Evolutionary conservation across 495 filamentous ascomycete species (phyloP), one percentile per base, ranked within the genome.

Genomic region (Cudoniella acicularis): DNA sequence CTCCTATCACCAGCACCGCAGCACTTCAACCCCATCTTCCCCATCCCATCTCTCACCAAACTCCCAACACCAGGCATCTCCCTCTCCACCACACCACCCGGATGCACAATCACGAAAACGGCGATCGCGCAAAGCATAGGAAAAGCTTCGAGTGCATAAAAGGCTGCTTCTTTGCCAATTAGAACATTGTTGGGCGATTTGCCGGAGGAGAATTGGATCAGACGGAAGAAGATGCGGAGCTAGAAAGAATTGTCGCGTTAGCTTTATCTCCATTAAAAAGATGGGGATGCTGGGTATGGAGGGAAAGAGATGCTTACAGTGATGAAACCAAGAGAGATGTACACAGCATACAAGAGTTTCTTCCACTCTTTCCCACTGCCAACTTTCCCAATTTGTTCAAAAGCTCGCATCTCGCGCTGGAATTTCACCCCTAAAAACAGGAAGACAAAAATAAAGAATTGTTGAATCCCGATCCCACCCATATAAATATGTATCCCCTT

Each of bases 401-500:
- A 62, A 55, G 20, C 46, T 26, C 41, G 53, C 45, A 72, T 67
- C 17, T 74, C 65, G 3, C 71, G 67, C 21, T 83, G 81, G 59
- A 86, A 83, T 4, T 69, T 66, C 22, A 81, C 64, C 26, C 73
- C 70, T 1, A 87, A 60, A 0, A 21, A 68, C 1, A 72, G 25
- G 61, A 87, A 87, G 17, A 78, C 46, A 1, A 83, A 13, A 11
- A 88, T 79, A 71, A 87, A 87, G 27, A 77, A 57, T 60, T 84
- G 68, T 61, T 88, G 86, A 1, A 87, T 45, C 4, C 80, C 81
- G 13, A 87, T 77, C 3, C 85, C 86, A 4, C 70, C 79, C 70
- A 83, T 79, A 65, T 85, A 86, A 42, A 88, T 75, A 57, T 86
- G 75, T 10, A 82, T 60, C 0, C 83, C 85, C 8, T 68, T 64